Evolutionary conservation across 1,284 basidiomycete genomes (phyloP), one percentile per base, ranked within the genome.

Genomic region (Cutaneotrichosporon sp.): DNA sequence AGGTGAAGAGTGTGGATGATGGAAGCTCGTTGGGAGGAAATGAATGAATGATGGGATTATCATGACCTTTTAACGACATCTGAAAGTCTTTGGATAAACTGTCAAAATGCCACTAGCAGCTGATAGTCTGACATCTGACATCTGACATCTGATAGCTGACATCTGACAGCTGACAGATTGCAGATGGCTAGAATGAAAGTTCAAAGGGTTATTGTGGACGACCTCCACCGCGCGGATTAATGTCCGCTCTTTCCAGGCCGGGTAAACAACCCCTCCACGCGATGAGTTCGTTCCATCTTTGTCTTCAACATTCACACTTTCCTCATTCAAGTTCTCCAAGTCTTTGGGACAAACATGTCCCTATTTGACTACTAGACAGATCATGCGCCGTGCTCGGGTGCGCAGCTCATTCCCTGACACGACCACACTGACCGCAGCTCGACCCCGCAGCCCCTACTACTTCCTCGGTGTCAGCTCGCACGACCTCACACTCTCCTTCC

Each of bases 351-450:
- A 21, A 21, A 52, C 30, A 30, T 52, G 16, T 32, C 51, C 51
- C 30, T 52, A 31, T 51, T 5, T 26, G 30, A 30, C 51, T 32
- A 4, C 51, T 52, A 52, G 14, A 32, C 51, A 34, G 36, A 40
- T 14, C 38, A 56, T 56, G 55, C 55, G 55, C 55, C 55, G 55
- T 56, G 38, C 55, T 56, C 38, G 38, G 55, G 55, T 56, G 30
- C 11, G 55, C 40, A 11, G 22, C 30, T 26, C 42, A 21, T 11
- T 30, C 40, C 16, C 32, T 46, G 13, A 40, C 38, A 1, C 18
- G 26, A 2, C 42, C 13, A 30, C 31, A 30, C 46, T 22, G 30
- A 47, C 56, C 26, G 16, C 26, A 42, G 21, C 32, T 9, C 21
- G 36, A 46, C 22, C n/a, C 38, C 14, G 40, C 55, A 2, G 22